These are phyloP conservation scores for Nemania serpens DNA, from an alignment of 2,329 filamentous ascomycete genomes.

Conservation along the genomic window DNA sequence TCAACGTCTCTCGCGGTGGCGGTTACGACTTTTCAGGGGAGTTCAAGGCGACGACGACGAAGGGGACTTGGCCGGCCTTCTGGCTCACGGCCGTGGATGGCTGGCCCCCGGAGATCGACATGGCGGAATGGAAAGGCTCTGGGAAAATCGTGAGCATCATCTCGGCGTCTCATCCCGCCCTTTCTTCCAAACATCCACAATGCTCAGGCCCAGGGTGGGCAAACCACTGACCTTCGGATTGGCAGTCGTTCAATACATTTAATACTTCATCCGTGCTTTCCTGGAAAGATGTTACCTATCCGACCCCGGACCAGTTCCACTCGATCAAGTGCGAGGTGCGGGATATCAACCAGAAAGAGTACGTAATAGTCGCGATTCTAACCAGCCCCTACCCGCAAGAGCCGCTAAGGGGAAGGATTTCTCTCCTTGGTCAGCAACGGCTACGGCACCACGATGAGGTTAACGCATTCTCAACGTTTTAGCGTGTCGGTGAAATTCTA, in stretches of 20 bases:
- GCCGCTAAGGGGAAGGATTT: too few relatives aligned
- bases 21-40: slow-evolving; percentile 50
- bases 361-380: not conserved
- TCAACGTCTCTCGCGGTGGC: slow-evolving; percentile 45
- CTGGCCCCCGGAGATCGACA: slow-evolving; percentile 65
- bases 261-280: slow-evolving; percentile 48
- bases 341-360: slow-evolving; percentile 55
- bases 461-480: not conserved
- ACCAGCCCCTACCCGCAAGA: too few relatives aligned
- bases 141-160: slow-evolving; percentile 49
- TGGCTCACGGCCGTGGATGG: slow-evolving; percentile 59
- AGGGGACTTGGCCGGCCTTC: slow-evolving; percentile 62
- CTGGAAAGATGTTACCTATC: slow-evolving; percentile 54
- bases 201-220: not conserved
- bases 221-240: not conserved
- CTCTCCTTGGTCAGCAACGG: not conserved
- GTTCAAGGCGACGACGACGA: slow-evolving; percentile 46
- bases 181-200: not conserved
- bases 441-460: not conserved
- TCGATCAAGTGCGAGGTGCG: slow-evolving; percentile 55
- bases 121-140: slow-evolving; percentile 65
- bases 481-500: slow-evolving; percentile 57
- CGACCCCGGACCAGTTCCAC: slow-evolving; percentile 53
- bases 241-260: slow-evolving; percentile 55
- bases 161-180: not conserved